phyloP scores from a whole-genome alignment of 441 rosid genomes.

The Gossypium davidsonii region DNA sequence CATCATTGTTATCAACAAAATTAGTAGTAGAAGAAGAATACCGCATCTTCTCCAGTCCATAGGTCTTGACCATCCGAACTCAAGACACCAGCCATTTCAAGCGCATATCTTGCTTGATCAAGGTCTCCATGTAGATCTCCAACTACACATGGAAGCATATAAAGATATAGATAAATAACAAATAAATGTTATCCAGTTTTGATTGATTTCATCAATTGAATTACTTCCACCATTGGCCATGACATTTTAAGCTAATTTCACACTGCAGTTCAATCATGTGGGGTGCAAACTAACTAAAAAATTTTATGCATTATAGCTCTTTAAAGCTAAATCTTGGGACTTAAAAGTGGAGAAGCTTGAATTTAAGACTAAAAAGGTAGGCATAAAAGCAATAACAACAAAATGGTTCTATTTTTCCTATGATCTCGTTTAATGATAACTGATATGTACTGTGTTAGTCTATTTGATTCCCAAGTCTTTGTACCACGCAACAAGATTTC shows the following conservation, averaged over 20 bases:
- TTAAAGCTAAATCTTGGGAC: neutral
- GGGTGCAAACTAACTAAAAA: neutral
- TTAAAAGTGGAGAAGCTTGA: neutral
- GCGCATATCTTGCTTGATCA: conserved; percentile 66
- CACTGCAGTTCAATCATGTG: neutral
- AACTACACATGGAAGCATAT: conserved; percentile 32
- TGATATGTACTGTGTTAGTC: neutral
- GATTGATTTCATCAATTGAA: neutral
- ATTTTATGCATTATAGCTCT: neutral
- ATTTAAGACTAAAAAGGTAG: neutral
- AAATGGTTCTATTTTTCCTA: neutral
- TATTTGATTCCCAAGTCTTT: neutral
- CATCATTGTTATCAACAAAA: neutral
- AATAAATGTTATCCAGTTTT: neutral
- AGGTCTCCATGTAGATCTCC: conserved; percentile 93
- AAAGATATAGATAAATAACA: neutral
- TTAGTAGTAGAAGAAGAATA: conserved; percentile 18
- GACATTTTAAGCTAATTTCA: neutral
- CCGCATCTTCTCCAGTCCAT: conserved; percentile 79
- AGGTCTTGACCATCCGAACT: conserved; percentile 58
- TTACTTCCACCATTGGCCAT: neutral
- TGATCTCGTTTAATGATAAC: neutral
- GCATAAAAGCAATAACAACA: neutral
- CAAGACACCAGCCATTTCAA: conserved; percentile 75
- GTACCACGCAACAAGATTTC: neutral